Percentiles rank a stretch among this genome's conserved stretches.
Conservation (phyloP, 495 filamentous ascomycete genomes). For the Penicillium silybi region DNA sequence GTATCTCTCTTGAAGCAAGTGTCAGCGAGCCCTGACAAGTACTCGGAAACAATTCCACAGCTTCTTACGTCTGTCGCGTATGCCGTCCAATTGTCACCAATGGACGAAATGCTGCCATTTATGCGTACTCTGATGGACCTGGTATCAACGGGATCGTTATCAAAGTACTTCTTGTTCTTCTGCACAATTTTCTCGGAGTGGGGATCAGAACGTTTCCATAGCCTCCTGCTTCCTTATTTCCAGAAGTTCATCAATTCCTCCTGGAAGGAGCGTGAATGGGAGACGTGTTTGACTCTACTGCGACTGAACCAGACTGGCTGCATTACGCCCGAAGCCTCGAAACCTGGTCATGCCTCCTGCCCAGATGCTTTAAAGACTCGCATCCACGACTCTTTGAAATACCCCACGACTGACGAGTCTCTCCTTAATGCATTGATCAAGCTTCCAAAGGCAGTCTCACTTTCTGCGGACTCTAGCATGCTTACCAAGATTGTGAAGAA, state of each 20-base stretch:
- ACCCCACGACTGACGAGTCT: conserved; percentile 27
- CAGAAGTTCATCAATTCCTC: conserved; percentile 74
- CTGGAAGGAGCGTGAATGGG: conserved; percentile 65
- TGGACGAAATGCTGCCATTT: conserved; percentile 71
- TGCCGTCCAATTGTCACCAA: conserved; percentile 67
- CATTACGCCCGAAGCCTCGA: conserved; percentile 39
- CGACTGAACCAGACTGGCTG: conserved; percentile 57
- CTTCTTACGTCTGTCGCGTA: conserved; percentile 62
- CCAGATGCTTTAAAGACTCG: conserved; percentile 67
- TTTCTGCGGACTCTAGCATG: conserved; percentile 33
- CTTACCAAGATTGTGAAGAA: conserved; percentile 31
- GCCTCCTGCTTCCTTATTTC: conserved; percentile 73
- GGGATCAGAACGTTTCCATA: conserved; percentile 69
- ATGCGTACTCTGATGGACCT: conserved; percentile 57
- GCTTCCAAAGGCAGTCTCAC: conserved; percentile 33
- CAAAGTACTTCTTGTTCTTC: conserved; percentile 72
- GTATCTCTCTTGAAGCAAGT: conserved; percentile 50
- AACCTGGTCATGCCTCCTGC: conserved; percentile 54
- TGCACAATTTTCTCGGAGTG: conserved; percentile 74
- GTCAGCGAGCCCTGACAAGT: conserved; percentile 34
- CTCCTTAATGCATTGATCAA: conserved; percentile 40
- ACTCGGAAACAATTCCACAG: conserved; percentile 49
- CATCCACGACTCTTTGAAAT: conserved; percentile 61
- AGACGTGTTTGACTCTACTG: conserved; percentile 66
- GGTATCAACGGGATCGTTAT: conserved; percentile 59